Conservation (phyloP, 2,329 filamentous ascomycete genomes). For the Pseudopyrenochaeta lycopersici region DNA sequence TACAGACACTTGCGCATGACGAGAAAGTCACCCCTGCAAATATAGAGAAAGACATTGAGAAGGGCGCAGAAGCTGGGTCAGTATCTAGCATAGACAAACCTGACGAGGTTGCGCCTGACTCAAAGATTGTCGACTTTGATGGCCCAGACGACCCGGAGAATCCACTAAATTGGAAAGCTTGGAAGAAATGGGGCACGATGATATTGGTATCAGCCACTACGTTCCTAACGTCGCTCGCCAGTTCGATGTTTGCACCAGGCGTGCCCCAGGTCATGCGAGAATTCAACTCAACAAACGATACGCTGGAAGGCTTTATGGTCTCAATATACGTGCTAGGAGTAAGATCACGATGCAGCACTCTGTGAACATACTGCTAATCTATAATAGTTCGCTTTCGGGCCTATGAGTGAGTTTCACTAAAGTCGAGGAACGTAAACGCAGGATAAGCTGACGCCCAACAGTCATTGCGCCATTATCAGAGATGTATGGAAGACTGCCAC, state of each 20-base stretch:
- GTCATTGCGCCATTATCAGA: conserved; percentile 60
- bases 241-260: conserved; percentile 73
- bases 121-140: conserved; percentile 68
- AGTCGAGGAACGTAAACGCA: too few species aligned
- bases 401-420: too few species aligned
- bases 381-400: conserved; percentile 57
- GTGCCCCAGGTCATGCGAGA: conserved; percentile 70
- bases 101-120: conserved; percentile 44
- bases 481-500: conserved; percentile 68
- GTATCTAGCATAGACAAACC: conserved; percentile 27
- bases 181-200: conserved; percentile 58
- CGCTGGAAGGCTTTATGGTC: conserved; percentile 71
- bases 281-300: conserved; percentile 62
- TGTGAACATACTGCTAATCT: too few species aligned
- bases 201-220: conserved; percentile 59
- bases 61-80: conserved; percentile 22
- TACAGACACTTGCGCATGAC: conserved; percentile 13
- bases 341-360: too few species aligned
- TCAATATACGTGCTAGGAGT: conserved; percentile 74
- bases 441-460: too few species aligned
- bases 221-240: conserved; percentile 62
- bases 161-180: conserved; percentile 66
- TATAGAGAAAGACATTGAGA: conserved; percentile 41
- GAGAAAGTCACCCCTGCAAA: conserved; percentile 10
- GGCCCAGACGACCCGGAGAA: conserved; percentile 65